Conservation (phyloP, 169 alveolate species). For the Hammondia hammondi region DNA sequence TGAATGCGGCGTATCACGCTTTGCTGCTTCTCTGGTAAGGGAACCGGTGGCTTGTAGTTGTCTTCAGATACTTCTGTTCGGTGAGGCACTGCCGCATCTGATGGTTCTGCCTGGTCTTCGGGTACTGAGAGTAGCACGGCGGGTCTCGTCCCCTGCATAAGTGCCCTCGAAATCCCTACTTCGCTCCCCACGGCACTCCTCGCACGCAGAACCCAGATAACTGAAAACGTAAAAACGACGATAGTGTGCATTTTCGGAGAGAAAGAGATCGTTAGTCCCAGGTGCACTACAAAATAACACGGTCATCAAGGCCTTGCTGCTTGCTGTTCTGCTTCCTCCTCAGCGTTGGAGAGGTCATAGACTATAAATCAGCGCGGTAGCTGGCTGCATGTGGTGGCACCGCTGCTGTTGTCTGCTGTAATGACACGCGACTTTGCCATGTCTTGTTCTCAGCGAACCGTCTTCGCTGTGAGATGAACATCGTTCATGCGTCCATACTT, state of each 20-base stretch:
- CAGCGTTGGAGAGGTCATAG: neutral
- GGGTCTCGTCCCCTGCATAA: neutral
- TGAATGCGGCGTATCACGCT: neutral
- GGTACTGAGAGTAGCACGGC: neutral
- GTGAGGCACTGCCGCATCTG: neutral
- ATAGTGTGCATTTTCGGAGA: neutral
- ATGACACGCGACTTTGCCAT: neutral
- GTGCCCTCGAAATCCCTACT: neutral
- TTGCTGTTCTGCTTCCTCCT: neutral
- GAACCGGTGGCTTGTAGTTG: slow-evolving; percentile 12
- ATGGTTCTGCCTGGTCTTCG: neutral
- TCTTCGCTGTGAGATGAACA: too few species aligned
- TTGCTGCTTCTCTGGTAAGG: neutral
- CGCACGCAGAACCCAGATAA: too few species aligned
- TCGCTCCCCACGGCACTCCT: too few species aligned
- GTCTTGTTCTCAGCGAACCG: neutral
- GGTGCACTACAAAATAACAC: neutral
- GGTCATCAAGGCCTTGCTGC: neutral
- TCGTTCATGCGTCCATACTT: too few species aligned
- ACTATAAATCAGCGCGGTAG: neutral
- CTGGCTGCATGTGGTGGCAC: neutral
- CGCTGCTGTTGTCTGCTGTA: neutral
- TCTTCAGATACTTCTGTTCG: neutral
- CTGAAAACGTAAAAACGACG: too few species aligned
- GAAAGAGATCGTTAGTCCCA: neutral